Evolutionary conservation across 108 stramenopile genomes (phyloP).

Genomic region (Pseudonitzschia pungens): DNA sequence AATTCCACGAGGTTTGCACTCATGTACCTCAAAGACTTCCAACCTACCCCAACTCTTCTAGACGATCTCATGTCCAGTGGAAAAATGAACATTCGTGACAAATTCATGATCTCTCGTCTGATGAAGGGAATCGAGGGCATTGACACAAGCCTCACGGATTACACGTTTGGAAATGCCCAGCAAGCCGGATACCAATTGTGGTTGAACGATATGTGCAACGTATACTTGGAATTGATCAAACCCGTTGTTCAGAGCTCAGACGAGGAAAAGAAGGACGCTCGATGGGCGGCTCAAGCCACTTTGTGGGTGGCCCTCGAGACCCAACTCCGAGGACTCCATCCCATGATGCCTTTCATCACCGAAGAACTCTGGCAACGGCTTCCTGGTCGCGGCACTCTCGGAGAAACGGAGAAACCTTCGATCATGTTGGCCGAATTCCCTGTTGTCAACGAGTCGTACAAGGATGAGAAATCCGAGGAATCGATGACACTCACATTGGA

Average conservation of each 20-base stretch:
- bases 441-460: constrained; percentile 53
- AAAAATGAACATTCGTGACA: constrained; percentile 83
- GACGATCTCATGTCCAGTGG: constrained; percentile 81
- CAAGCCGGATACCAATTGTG: constrained; percentile 85
- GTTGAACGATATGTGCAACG: constrained; percentile 95
- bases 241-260: constrained; percentile 89
- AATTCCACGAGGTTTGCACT: constrained; percentile 94
- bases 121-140: constrained; percentile 73
- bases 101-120: constrained; percentile 92
- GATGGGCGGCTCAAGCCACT: constrained; percentile 92
- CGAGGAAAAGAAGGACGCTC: constrained; percentile 49
- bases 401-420: constrained; percentile 72
- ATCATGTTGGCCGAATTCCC: constrained; percentile 98
- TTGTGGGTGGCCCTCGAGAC: constrained; percentile 91
- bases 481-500: constrained; percentile 85
- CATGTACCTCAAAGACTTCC: constrained; percentile 89
- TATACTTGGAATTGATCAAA: constrained; percentile 98
- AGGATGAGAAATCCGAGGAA: constrained; percentile 53
- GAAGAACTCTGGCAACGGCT: constrained; percentile 99
- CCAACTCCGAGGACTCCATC: constrained; percentile 93
- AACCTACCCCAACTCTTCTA: constrained; percentile 76
- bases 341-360: constrained; percentile 99
- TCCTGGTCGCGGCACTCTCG: constrained; percentile 94
- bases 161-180: constrained; percentile 92
- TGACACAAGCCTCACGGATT: constrained; percentile 71